Conservation (phyloP, 768 basidiomycete species). For the Gelatoporia subvermispora region DNA sequence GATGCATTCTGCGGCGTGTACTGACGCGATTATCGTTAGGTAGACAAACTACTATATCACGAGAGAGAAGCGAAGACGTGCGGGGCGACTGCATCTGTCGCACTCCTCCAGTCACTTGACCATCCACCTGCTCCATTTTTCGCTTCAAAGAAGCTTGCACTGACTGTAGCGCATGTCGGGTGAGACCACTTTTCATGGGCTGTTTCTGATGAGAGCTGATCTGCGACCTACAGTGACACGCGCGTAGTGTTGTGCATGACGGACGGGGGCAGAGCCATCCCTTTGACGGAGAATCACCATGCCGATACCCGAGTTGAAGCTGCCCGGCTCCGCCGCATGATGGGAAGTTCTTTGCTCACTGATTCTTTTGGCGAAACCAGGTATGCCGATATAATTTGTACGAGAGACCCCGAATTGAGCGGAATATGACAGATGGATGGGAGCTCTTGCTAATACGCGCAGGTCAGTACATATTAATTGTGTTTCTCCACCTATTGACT, state of each 20-base stretch:
- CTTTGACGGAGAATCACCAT: slow-evolving; percentile 94
- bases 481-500: neutral
- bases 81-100: slow-evolving; percentile 90
- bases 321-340: slow-evolving; percentile 79
- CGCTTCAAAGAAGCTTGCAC: slow-evolving; percentile 61
- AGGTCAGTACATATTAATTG: slow-evolving; percentile 43
- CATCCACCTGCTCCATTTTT: slow-evolving; percentile 78
- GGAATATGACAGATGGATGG: slow-evolving; percentile 73
- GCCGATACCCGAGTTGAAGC: slow-evolving; percentile 89
- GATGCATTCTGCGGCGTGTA: neutral
- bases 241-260: slow-evolving; percentile 79
- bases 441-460: slow-evolving; percentile 86
- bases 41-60: slow-evolving; percentile 68
- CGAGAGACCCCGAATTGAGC: slow-evolving; percentile 2
- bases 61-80: slow-evolving; percentile 67
- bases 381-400: slow-evolving; percentile 27
- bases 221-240: slow-evolving; percentile 7
- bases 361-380: slow-evolving; percentile 94
- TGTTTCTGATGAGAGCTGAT: neutral
- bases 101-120: slow-evolving; percentile 88
- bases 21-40: slow-evolving; percentile 36
- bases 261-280: slow-evolving; percentile 63
- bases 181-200: slow-evolving; percentile 28
- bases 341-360: slow-evolving; percentile 83
- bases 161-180: slow-evolving; percentile 95